Percentiles rank a stretch among this genome's conserved stretches.
Evolutionary conservation across 441 rosid genomes (phyloP).

Genomic region (Raphanus hybrid): DNA sequence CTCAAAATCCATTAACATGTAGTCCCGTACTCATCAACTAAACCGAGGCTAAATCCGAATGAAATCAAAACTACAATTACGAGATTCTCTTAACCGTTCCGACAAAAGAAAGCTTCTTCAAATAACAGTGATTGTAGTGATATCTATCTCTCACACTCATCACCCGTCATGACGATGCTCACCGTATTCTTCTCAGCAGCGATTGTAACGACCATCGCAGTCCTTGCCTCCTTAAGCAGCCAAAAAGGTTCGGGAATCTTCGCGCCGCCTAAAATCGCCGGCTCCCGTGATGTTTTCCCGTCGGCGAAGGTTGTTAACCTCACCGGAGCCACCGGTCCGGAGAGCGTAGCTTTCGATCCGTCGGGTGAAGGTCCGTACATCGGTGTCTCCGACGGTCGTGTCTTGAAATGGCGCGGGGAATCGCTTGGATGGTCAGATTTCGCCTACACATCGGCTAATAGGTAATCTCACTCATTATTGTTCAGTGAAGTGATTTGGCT

Average conservation of each 20-base stretch:
- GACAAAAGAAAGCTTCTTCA: not conserved
- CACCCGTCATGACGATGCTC: constrained; percentile 27
- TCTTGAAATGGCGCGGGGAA: constrained; percentile 71
- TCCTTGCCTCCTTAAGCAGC: not conserved
- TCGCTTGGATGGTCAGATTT: constrained; percentile 64
- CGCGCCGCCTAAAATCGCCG: constrained; percentile 43
- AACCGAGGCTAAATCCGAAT: constrained; percentile 13
- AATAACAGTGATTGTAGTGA: not conserved
- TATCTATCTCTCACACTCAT: not conserved
- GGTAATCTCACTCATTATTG: too few relatives aligned
- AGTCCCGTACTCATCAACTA: not conserved
- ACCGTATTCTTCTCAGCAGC: constrained; percentile 10
- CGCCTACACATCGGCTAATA: constrained; percentile 53
- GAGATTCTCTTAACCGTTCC: not conserved
- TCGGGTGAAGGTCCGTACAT: constrained; percentile 71
- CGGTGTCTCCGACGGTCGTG: constrained; percentile 70
- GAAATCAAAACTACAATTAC: constrained; percentile 17
- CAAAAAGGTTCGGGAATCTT: constrained; percentile 31
- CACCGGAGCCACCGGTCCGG: constrained; percentile 67
- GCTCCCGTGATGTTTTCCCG: constrained; percentile 47
- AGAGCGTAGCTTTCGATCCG: constrained; percentile 74
- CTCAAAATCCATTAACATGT: not conserved
- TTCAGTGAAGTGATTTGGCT: too few relatives aligned
- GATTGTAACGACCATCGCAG: constrained; percentile 19
- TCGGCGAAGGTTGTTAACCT: constrained; percentile 43